phyloP scores from a whole-genome alignment of 2,329 filamentous ascomycete species.

The Aspergillus tubingensis region DNA sequence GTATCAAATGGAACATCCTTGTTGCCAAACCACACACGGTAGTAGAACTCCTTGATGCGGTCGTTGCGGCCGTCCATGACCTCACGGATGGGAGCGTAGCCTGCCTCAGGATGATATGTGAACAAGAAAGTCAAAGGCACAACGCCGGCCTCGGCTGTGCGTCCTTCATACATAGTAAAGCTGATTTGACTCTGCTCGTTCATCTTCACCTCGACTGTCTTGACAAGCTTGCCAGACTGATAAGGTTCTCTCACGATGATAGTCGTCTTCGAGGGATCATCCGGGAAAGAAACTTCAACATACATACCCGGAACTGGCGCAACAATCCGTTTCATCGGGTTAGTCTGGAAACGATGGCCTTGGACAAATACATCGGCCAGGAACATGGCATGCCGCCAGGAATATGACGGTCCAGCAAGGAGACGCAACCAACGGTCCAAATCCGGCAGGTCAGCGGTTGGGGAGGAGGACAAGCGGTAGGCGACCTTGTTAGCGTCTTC shows the following conservation, averaged over 20 bases:
- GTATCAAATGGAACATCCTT: constrained; percentile 82
- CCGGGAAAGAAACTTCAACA: constrained; percentile 81
- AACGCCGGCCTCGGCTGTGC: constrained; percentile 79
- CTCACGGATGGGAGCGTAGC: constrained; percentile 95
- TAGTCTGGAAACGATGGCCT: constrained; percentile 94
- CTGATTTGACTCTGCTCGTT: constrained; percentile 75
- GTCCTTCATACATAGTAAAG: constrained; percentile 89
- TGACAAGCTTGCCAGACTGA: constrained; percentile 79
- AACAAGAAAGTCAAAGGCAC: constrained; percentile 85
- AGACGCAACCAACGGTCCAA: constrained; percentile 84
- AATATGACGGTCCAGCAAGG: constrained; percentile 80
- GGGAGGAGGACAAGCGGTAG: constrained; percentile 77
- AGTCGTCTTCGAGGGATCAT: constrained; percentile 77
- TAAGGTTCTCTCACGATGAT: constrained; percentile 88
- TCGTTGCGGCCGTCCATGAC: constrained; percentile 96
- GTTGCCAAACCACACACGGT: constrained; percentile 93
- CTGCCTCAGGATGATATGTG: constrained; percentile 90
- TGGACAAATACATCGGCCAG: constrained; percentile 92
- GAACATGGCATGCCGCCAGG: constrained; percentile 93
- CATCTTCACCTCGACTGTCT: constrained; percentile 83
- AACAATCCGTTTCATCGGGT: constrained; percentile 90
- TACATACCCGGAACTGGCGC: constrained; percentile 82
- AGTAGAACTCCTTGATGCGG: constrained; percentile 99
- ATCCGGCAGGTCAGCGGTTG: constrained; percentile 73
- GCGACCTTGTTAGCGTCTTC: constrained; percentile 78